Percentiles rank a stretch among this genome's conserved stretches.
These are phyloP conservation scores for Cryptococcus amylolentus DNA, from an alignment of 1,284 basidiomycete species.

Conservation along the genomic window DNA sequence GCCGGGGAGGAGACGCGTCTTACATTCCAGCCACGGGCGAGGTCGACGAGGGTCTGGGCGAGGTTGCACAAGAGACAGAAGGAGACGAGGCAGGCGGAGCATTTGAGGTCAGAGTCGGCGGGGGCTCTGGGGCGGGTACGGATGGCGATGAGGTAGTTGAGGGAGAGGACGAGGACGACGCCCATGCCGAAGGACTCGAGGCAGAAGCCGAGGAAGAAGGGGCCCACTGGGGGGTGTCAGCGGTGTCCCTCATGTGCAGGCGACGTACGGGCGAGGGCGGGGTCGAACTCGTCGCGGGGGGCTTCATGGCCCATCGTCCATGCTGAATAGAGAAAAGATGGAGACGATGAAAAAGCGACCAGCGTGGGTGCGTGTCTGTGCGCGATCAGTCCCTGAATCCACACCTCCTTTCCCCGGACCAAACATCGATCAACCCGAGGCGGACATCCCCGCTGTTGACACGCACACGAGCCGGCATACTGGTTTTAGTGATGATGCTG, in stretches of 20 bases:
- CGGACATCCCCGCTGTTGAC: too few relatives aligned
- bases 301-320: too few relatives aligned
- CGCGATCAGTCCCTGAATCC: too few relatives aligned
- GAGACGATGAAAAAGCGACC: too few relatives aligned
- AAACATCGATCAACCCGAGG: too few relatives aligned
- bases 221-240: slow-evolving; percentile 16
- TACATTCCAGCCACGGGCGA: slow-evolving; percentile 25
- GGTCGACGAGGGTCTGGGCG: slow-evolving; percentile 21
- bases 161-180: slow-evolving; percentile 24
- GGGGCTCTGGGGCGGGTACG: neutral
- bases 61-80: slow-evolving; percentile 15
- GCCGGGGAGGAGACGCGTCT: neutral
- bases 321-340: too few relatives aligned
- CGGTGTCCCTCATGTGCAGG: too few relatives aligned
- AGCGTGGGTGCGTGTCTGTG: too few relatives aligned
- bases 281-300: neutral
- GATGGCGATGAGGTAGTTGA: slow-evolving; percentile 20
- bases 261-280: neutral
- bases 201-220: slow-evolving; percentile 29
- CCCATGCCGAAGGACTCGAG: slow-evolving; percentile 30
- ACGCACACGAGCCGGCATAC: too few relatives aligned
- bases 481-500: too few relatives aligned
- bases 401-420: too few relatives aligned
- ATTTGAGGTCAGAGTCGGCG: slow-evolving; percentile 1
- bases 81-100: slow-evolving; percentile 15